phyloP scores from a whole-genome alignment of 2,329 filamentous ascomycete species.

The Colletotrichum acutatum region DNA sequence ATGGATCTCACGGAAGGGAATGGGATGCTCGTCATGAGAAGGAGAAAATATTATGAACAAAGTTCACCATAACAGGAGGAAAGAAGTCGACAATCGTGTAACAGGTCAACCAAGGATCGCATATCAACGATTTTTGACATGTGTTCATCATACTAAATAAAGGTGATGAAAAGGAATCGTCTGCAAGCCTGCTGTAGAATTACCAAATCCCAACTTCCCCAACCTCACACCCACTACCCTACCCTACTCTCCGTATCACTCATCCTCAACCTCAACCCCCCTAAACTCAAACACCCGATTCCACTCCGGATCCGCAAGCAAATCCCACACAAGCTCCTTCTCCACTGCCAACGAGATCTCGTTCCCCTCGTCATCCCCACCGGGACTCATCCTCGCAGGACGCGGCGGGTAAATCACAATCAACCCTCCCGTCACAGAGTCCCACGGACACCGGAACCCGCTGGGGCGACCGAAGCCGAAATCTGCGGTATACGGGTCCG shows the following conservation, averaged over 20 bases:
- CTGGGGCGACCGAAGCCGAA: slow-evolving; percentile 50
- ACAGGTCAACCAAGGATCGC: too few relatives aligned
- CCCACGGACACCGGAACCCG: slow-evolving; percentile 42
- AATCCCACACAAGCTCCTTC: slow-evolving; percentile 42
- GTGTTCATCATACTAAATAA: too few relatives aligned
- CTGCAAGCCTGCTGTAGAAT: background rate
- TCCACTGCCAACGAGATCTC: slow-evolving; percentile 49
- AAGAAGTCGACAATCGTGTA: too few relatives aligned
- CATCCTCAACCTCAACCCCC: slow-evolving; percentile 43
- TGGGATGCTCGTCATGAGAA: background rate
- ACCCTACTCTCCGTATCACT: background rate
- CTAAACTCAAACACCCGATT: slow-evolving; percentile 50
- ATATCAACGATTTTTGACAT: too few relatives aligned
- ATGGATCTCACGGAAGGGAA: background rate
- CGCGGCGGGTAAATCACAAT: background rate
- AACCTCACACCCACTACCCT: too few relatives aligned
- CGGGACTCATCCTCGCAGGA: slow-evolving; percentile 31
- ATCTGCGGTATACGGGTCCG: slow-evolving; percentile 41
- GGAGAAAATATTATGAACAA: too few relatives aligned
- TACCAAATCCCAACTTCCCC: background rate
- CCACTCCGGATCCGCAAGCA: slow-evolving; percentile 49
- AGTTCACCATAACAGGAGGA: background rate
- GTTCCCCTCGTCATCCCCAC: slow-evolving; percentile 46
- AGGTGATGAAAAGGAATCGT: background rate
- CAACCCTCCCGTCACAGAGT: background rate